phyloP scores from a whole-genome alignment of 202 grass and related monocot genomes.

The Sporobolus alterniflorus region DNA sequence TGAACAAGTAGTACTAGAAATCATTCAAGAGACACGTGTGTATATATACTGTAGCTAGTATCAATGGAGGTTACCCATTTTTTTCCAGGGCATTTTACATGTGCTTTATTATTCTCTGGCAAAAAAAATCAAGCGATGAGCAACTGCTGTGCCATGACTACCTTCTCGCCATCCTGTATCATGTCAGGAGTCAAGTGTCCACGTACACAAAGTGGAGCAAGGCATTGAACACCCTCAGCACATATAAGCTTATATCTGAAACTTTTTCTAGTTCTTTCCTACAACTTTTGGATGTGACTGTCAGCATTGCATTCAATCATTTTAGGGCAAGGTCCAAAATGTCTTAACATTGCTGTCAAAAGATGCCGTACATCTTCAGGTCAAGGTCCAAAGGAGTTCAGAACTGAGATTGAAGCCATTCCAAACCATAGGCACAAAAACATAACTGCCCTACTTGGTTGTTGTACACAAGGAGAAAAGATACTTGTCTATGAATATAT shows the following conservation, averaged over 20 bases:
- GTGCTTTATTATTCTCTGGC: no score
- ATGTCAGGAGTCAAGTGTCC: no score
- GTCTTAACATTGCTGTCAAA: slow-evolving; percentile 33
- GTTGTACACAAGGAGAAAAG: slow-evolving; percentile 9
- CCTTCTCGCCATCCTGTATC: no score
- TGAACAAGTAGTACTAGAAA: no score
- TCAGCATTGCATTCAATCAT: neutral
- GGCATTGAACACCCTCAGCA: no score
- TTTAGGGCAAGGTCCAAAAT: slow-evolving; percentile 33
- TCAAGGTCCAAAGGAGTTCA: slow-evolving; percentile 27
- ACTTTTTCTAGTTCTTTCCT: neutral
- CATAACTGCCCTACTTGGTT: slow-evolving; percentile 39
- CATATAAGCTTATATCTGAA: neutral
- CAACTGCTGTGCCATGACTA: no score
- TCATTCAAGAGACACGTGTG: no score
- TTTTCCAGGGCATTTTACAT: no score
- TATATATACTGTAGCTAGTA: no score
- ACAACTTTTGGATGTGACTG: neutral
- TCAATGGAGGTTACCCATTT: no score
- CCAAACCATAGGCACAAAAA: slow-evolving; percentile 35
- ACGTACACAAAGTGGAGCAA: no score
- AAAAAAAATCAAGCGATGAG: no score
- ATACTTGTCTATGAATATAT: slow-evolving; percentile 47
- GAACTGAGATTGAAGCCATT: slow-evolving; percentile 35
- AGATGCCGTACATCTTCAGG: neutral